Base-by-base conservation (phyloP, 164 flowering plant species). In the Akebia trifoliata region DNA sequence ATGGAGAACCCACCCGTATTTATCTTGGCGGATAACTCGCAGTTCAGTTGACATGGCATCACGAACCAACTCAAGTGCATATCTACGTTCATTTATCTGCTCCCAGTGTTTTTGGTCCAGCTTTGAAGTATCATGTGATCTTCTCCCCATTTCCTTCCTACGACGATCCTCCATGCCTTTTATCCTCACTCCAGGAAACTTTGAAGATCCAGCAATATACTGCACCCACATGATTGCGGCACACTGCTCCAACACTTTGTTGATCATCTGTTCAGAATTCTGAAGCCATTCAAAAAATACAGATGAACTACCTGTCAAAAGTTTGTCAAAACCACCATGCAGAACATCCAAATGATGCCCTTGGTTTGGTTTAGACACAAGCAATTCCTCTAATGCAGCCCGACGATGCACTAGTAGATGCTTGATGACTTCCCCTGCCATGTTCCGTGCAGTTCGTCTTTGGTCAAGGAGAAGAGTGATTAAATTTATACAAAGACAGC, bases 1-100 rank as follows among this genome's bases (percentile, higher is more conserved):
- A 80, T 94, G 97, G n/a, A 94, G 86, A 64, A 94, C 87, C 97
- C 96, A 94, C 32, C 99, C 99, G 72, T 94, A 94, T 67, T 94
- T 94, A 72, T 94, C 97, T 67, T 90, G 97, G 25, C 97, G 91
- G 40, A 94, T 81, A 61, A 84, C 90, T 72, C 99, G 84, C 56
- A 94, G 74, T 74, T 94, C 97, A 50, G 97, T 86, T 29, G 97
- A 78, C 96, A 90, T 78, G 35, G 83, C 76, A 73, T 90, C 97
- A 50, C 99, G 93, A 45, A 90, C 80, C 67, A 78, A 71, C 58
- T 90, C 99, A 60, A 94, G 84, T 24, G 95, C 96, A 74, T 78
- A 85, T 64, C 99, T 82, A 34, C 95, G 77, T 64, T 94, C 97
- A 77, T 75, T 88, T 54, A 86, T 69, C 76, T 82, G 95, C 47